Percentiles rank a stretch among this genome's conserved stretches.
Evolutionary conservation across 2,329 filamentous ascomycete species (phyloP).

Genomic region (Colletotrichum sp.): DNA sequence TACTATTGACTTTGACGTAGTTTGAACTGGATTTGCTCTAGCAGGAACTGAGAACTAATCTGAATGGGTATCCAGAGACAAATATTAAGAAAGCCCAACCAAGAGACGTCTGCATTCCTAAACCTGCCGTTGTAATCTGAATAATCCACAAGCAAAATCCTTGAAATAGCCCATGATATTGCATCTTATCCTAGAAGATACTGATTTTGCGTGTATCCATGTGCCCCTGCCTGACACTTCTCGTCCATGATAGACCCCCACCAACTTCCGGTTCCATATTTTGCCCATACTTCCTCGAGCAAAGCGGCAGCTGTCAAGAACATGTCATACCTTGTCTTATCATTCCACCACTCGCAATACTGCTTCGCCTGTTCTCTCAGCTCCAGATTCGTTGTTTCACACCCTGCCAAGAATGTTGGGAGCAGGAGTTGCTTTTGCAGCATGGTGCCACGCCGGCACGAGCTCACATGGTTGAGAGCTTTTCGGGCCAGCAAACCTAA

Average conservation of each 20-base stretch:
- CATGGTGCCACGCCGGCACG: constrained; percentile 30
- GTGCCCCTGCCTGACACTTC: not conserved
- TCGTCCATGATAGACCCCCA: not conserved
- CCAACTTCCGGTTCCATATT: not conserved
- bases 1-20: constrained; percentile 27
- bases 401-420: constrained; percentile 38
- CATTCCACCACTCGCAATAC: constrained; percentile 36
- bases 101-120: not conserved
- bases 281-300: constrained; percentile 25
- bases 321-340: constrained; percentile 35
- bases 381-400: constrained; percentile 29
- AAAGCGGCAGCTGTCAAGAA: constrained; percentile 24
- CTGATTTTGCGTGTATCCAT: not conserved
- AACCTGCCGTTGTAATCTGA: not conserved
- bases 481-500: constrained; percentile 28
- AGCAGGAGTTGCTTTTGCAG: constrained; percentile 41
- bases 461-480: constrained; percentile 33
- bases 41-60: not conserved
- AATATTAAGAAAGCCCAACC: not conserved
- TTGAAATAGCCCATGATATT: not conserved
- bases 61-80: not conserved
- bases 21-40: not conserved
- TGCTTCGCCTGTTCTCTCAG: constrained; percentile 26
- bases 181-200: not conserved
- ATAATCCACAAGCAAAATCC: rapidly evolving